Base-by-base conservation (phyloP, 371 early-diverging fungal species). In the Lichtheimia hyalospora region DNA sequence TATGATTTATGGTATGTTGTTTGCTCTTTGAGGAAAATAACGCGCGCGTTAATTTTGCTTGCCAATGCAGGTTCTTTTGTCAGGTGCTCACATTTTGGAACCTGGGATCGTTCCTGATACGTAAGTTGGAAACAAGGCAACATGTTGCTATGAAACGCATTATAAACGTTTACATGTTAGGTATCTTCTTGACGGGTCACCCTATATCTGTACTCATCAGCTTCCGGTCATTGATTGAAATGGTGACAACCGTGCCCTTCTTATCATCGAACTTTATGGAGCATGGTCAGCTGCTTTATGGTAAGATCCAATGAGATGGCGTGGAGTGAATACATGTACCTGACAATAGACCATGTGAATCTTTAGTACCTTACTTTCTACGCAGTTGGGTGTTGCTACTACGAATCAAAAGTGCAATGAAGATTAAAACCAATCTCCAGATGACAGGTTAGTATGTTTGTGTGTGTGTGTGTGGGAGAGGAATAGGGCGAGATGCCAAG, bases 361-460 rank as follows among this genome's bases (percentile, higher is more conserved):
- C n/a, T n/a, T n/a, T 58, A 80, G 81, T 87, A 1, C 88, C 88
- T 21, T 87, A 87, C 51, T 87, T 85, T 57, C 58, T 87, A 15
- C 64, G 88, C 46, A 83, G 83, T 24, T 84, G 84, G 81, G 81
- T 81, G 15, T 67, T 84, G 16, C 63, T 85, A 14, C 64, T 82
- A 34, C 75, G 86, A 21, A 68, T 87, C 39, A 80, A 84, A 49
- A 83, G 86, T 46, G 84, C 78, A 12, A 64, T 84, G 58, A 82
- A 84, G 48, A 83, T 85, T 34, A 79, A 79, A n/a, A 75, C 76
- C 41, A 84, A 80, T 71, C 58, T 82, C 41, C 61, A 79, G 61
- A 69, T 85, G 80, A 64, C 79, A 71, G 74, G 73, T 70, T 12
- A 21, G 46, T 18, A 46, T 34, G 0, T 27, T 1, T 27, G 27